A percentile compares a stretch with the other conserved stretches of the same genome.
phyloP scores from a whole-genome alignment of 2,329 filamentous ascomycete genomes.

The Elsinoe perseae region DNA sequence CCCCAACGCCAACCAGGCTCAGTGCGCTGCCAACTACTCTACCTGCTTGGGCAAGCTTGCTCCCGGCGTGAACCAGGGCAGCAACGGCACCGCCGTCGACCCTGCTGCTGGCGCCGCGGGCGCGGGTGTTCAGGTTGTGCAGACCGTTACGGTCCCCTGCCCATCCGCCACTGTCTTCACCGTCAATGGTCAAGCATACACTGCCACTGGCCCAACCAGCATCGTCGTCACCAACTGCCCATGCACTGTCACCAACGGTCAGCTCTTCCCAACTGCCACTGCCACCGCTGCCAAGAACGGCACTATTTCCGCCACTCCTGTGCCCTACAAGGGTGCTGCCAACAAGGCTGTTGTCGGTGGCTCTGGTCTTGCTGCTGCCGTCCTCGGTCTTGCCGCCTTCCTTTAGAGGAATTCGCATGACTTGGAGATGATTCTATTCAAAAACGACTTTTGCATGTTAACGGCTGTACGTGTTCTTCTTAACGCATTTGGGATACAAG shows the following conservation, averaged over 20 bases:
- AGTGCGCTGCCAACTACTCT: constrained; percentile 11
- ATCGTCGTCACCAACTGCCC: constrained; percentile 23
- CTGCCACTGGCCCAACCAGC: constrained; percentile 21
- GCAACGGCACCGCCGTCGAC: neutral
- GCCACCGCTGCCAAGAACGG: neutral
- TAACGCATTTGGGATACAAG: no score
- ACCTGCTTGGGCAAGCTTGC: constrained; percentile 18
- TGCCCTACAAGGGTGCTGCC: constrained; percentile 3
- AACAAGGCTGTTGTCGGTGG: constrained; percentile 9
- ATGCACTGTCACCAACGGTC: constrained; percentile 14
- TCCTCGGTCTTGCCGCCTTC: neutral
- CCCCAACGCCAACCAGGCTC: constrained; percentile 1
- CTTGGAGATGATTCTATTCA: neutral
- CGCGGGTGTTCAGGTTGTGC: constrained; percentile 20
- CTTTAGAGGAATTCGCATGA: neutral
- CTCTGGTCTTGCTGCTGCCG: neutral
- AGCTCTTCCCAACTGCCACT: neutral
- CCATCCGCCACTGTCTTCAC: constrained; percentile 22
- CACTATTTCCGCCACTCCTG: neutral
- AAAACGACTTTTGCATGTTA: neutral
- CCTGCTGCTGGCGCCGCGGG: neutral
- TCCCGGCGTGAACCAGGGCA: neutral
- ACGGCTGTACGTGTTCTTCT: neutral
- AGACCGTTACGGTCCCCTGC: constrained; percentile 22
- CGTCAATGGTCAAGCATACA: constrained; percentile 22